A percentile compares a stretch with the other conserved stretches of the same genome.
phyloP scores from a whole-genome alignment of 225 moss, liverwort and hornwort genomes.

The Bryum argenteum region DNA sequence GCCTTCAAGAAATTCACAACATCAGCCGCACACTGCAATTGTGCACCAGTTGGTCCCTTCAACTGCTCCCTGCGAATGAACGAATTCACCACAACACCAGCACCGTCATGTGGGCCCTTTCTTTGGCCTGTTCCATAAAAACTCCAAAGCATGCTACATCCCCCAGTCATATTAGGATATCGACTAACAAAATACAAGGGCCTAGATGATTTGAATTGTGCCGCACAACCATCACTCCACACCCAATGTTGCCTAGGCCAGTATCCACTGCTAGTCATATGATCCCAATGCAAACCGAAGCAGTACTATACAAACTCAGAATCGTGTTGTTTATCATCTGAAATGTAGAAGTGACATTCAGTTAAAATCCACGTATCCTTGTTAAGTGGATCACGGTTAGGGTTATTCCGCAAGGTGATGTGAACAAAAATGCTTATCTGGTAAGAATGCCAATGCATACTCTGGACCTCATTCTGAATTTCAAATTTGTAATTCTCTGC shows the following conservation, averaged over 20 bases:
- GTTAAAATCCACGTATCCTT: neutral
- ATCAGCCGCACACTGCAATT: neutral
- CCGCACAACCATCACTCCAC: neutral
- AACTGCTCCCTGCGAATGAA: neutral
- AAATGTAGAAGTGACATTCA: neutral
- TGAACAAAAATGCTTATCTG: constrained; percentile 7
- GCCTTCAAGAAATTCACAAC: neutral
- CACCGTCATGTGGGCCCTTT: too few relatives aligned
- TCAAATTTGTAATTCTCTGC: constrained; percentile 23
- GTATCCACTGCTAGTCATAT: neutral
- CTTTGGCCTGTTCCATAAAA: too few relatives aligned
- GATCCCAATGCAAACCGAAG: neutral
- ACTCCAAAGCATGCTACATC: too few relatives aligned
- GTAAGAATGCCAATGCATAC: constrained; percentile 21
- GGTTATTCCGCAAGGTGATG: neutral
- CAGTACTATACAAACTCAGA: neutral
- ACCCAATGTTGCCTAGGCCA: neutral
- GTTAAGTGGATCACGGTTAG: neutral
- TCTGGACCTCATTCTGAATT: constrained; percentile 14
- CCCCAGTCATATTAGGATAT: too few relatives aligned
- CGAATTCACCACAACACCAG: neutral
- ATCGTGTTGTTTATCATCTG: neutral
- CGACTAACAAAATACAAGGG: too few relatives aligned
- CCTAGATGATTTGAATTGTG: neutral
- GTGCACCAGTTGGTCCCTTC: neutral